Conservation (phyloP, 2,329 filamentous ascomycete species). For the Acrocalymma vagum region DNA sequence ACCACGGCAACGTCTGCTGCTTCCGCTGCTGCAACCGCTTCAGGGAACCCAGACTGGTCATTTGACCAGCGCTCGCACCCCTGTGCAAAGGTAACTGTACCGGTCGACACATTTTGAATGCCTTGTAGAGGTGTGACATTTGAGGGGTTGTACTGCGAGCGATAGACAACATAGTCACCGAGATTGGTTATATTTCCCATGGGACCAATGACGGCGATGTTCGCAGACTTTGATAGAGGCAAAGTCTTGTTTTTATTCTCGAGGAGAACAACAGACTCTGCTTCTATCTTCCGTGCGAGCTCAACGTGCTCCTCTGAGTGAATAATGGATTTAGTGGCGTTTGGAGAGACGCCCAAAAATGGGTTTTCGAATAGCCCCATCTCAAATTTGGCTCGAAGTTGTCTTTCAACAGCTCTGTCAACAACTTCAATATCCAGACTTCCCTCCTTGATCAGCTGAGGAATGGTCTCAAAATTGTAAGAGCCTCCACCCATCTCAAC, state of each 20-base stretch:
- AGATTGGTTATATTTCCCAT: constrained; percentile 70
- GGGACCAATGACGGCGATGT: constrained; percentile 76
- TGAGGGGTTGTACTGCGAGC: constrained; percentile 63
- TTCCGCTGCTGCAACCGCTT: constrained; percentile 71
- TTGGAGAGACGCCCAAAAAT: constrained; percentile 65
- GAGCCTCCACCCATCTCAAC: constrained; percentile 81
- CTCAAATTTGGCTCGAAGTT: constrained; percentile 73
- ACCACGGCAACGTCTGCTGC: constrained; percentile 76
- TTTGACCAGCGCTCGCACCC: constrained; percentile 78
- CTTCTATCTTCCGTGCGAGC: constrained; percentile 70
- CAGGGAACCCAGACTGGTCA: constrained; percentile 72
- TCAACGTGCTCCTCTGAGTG: constrained; percentile 67
- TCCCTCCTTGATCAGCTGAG: constrained; percentile 68
- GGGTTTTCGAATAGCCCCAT: constrained; percentile 77
- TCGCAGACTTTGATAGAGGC: constrained; percentile 72
- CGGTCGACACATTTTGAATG: constrained; percentile 66
- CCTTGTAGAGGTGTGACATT: constrained; percentile 76
- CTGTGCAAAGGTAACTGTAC: constrained; percentile 70
- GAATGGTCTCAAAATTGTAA: constrained; percentile 72
- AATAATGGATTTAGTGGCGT: constrained; percentile 66
- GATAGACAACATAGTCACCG: constrained; percentile 76
- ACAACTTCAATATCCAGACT: constrained; percentile 67
- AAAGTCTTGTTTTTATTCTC: constrained; percentile 74
- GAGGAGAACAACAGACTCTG: constrained; percentile 75
- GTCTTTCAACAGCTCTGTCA: constrained; percentile 71